phyloP scores from a whole-genome alignment of 768 basidiomycete species.

The Naganishia vaughanmartiniae region DNA sequence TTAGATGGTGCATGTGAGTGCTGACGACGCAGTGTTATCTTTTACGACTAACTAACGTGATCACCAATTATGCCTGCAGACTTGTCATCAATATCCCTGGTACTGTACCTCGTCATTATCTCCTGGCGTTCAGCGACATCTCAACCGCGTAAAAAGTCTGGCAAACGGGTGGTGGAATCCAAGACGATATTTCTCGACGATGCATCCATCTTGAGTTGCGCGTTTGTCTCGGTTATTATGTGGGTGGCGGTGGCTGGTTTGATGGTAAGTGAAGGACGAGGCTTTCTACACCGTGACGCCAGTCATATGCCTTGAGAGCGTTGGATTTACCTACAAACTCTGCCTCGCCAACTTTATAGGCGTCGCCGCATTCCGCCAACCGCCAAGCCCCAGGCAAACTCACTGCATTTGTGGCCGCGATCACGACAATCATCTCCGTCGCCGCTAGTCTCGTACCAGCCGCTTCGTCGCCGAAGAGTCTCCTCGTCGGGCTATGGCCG shows the following conservation, averaged over 20 bases:
- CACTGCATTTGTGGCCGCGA: not conserved
- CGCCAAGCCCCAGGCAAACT: slow-evolving; percentile 12
- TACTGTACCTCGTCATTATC: slow-evolving; percentile 3
- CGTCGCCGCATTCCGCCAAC: not conserved
- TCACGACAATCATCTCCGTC: slow-evolving; percentile 16
- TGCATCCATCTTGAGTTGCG: slow-evolving; percentile 10
- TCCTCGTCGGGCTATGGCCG: slow-evolving; percentile 16
- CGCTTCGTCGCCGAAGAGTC: not conserved
- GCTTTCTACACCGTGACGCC: not conserved
- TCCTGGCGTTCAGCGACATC: slow-evolving; percentile 23
- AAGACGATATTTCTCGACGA: slow-evolving; percentile 11
- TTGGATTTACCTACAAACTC: not conserved
- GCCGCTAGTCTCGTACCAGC: slow-evolving; percentile 8
- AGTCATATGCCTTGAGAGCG: not conserved
- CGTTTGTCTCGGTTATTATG: not conserved
- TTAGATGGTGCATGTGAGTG: slow-evolving; percentile 10
- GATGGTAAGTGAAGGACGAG: not conserved
- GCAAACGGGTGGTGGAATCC: not conserved
- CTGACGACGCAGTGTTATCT: too few relatives aligned
- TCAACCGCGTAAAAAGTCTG: slow-evolving; percentile 1
- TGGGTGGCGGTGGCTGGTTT: slow-evolving; percentile 2
- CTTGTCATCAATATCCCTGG: not conserved
- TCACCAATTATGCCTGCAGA: not conserved
- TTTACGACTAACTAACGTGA: too few relatives aligned
- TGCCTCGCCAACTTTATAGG: not conserved